Base-by-base conservation (phyloP, 495 filamentous ascomycete genomes). In the Halenospora varia region DNA sequence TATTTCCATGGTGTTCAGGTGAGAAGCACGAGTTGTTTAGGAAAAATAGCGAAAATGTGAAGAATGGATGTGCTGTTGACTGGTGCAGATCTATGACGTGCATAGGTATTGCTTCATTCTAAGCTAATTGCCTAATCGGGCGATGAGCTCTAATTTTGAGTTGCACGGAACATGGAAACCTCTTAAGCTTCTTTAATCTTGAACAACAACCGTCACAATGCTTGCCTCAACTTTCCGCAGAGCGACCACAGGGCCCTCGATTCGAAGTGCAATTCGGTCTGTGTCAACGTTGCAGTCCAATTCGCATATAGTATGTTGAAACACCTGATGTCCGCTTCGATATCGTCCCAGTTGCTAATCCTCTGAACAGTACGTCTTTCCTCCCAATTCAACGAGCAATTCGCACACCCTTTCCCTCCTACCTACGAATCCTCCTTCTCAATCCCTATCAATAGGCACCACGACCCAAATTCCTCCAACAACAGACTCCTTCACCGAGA, bases 401-500 rank as follows among this genome's bases (percentile, higher is more conserved):
- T 55, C 57, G 13, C 62, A 88, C 67, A 75, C 89, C 55, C 83
- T 97, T 39, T 83, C 89, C 39, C 80, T 90, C 45, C 84, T 96
- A 49, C 77, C 86, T n/a, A 87, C 85, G 10, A 70, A 80, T 10
- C 90, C 92, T 1, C 88, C 89, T 1, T 86, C 75, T 19, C 69
- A 77, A 4, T 67, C 77, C 39, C 75, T 96, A 25, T 82, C 90
- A 11, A 86, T 97, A 62, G 94, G 92, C 56, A 83, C 82, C 19
- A 85, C 89, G 0, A 81, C 83, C 22, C 70, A 79, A 49, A 59
- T 94, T 24, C 92, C 91, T 2, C 91, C 92, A 15, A 89, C 87
- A 0, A 84, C 92, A 10, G 74, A 82, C 49, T 86, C 87, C 24
- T 86, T 97, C 63, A 79, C 71, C 29, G 87, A 88, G 63, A 98